Percentiles rank a stretch among this genome's conserved stretches.
Conservation (phyloP, 129 eudicot species). For the Flaveria brownii region DNA sequence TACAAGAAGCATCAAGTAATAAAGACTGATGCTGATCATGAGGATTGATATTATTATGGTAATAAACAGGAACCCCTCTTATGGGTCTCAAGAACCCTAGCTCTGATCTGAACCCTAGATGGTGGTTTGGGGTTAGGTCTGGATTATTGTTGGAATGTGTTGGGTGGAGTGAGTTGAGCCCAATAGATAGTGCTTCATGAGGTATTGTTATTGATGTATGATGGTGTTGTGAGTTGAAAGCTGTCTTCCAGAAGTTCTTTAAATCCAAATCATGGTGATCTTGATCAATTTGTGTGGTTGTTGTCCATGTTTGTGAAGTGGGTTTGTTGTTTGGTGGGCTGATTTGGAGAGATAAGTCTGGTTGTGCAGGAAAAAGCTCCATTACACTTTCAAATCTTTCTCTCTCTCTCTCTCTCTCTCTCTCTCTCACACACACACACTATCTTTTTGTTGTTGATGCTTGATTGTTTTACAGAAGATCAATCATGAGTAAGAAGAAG, state of each 20-base stretch:
- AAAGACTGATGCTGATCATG: slow-evolving; percentile 37
- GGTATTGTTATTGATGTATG: slow-evolving; percentile 21
- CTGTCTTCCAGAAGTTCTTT: slow-evolving; percentile 61
- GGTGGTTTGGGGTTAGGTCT: slow-evolving; percentile 36
- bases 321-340: slow-evolving; percentile 82
- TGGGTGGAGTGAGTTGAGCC: slow-evolving; percentile 19
- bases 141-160: slow-evolving; percentile 29
- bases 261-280: slow-evolving; percentile 53
- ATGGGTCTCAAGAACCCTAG: slow-evolving; percentile 68
- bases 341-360: slow-evolving; percentile 92
- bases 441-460: neutral
- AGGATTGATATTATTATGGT: slow-evolving; percentile 29
- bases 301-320: slow-evolving; percentile 49
- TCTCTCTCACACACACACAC: too few relatives aligned
- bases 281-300: slow-evolving; percentile 24
- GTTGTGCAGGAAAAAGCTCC: slow-evolving; percentile 97
- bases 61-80: slow-evolving; percentile 81
- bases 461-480: slow-evolving; percentile 13
- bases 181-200: slow-evolving; percentile 6
- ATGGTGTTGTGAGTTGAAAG: slow-evolving; percentile 55
- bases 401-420: neutral
- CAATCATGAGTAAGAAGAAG: slow-evolving; percentile 16
- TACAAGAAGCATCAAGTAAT: slow-evolving; percentile 25
- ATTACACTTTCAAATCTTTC: slow-evolving; percentile 34
- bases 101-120: slow-evolving; percentile 40